phyloP scores from a whole-genome alignment of 805 yeast species.

The Maudiozyma serrabonitensis region DNA sequence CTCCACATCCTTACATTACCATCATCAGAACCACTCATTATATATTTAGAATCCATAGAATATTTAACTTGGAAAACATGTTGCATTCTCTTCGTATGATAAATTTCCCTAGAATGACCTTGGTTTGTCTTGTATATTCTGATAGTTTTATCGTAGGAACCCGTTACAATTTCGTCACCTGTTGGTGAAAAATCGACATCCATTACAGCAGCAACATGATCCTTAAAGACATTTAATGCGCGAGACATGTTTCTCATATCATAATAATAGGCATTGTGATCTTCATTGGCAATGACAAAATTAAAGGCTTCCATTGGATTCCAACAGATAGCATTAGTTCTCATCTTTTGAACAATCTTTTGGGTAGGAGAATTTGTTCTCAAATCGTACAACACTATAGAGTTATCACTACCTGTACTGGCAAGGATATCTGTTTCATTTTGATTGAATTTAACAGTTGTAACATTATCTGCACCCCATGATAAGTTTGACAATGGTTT shows the following conservation, averaged over 20 bases:
- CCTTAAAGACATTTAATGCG: slow-evolving; percentile 79
- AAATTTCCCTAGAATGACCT: slow-evolving; percentile 91
- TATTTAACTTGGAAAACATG: slow-evolving; percentile 75
- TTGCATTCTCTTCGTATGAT: slow-evolving; percentile 98
- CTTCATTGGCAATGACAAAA: slow-evolving; percentile 88
- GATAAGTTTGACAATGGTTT: slow-evolving; percentile 68
- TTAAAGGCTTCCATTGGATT: slow-evolving; percentile 96
- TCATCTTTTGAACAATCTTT: slow-evolving; percentile 70
- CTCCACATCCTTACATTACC: slow-evolving; percentile 95
- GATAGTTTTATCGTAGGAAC: slow-evolving; percentile 88
- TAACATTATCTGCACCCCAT: slow-evolving; percentile 95
- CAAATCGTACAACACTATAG: slow-evolving; percentile 81
- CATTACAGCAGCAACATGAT: slow-evolving; percentile 92
- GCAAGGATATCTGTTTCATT: slow-evolving; percentile 87
- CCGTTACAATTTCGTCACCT: slow-evolving; percentile 91
- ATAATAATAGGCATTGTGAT: slow-evolving; percentile 88
- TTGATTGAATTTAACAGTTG: slow-evolving; percentile 73
- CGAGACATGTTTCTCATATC: slow-evolving; percentile 89
- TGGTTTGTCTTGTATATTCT: slow-evolving; percentile 65
- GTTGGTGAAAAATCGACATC: slow-evolving; percentile 94
- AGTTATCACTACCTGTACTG: slow-evolving; percentile 82
- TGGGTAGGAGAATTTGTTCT: slow-evolving; percentile 89
- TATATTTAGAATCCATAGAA: slow-evolving; percentile 82
- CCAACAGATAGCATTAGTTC: slow-evolving; percentile 86
- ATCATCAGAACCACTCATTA: slow-evolving; percentile 89